Base-by-base conservation (phyloP, 306 rosid genomes). In the Medicago lupulina region DNA sequence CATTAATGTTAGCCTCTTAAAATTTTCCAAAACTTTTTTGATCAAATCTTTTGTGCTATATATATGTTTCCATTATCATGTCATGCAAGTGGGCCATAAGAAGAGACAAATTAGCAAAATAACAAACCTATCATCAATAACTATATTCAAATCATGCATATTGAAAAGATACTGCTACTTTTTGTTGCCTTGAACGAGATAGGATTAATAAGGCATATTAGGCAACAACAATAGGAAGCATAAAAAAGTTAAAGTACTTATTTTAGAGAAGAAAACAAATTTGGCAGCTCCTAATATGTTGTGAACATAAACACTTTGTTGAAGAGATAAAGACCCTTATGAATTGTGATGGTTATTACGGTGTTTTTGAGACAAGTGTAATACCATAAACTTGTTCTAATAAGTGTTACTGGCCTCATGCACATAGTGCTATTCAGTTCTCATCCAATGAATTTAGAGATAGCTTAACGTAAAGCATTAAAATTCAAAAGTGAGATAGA, bases 11-110 rank as follows among this genome's bases (percentile, higher is more conserved):
- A 19, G 31, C 25, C 19, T 18, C 61, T 54, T 54, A 31, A 80
- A 82, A 90, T 85, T 85, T 85, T 86, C 58, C 80, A 73, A 79
- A 64, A 81, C 79, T 61, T 77, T 88, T 71, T 75, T 44, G 65
- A 88, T 85, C 79, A 80, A 90, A 71, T 88, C 87, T 78, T 75
- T 67, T 77, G 18, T 63, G 76, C 72, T 47, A 76, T 53, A 75
- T 71, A 19, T 73, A 54, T 75, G 7, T 71, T 76, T 76, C 73
- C 60, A 28, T 76, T 55, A 72, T 79, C 79, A 67, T 79, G 67
- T 80, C 79, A 65, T 79, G 74, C 74, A 70, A 80, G 88, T 87
- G 88, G 92, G 80, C 68, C 80, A 57, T 76, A 67, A 11, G 11
- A 59, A 34, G 58, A 57, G 82, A 81, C 57, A 53, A 44, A 51